Evolutionary conservation across 139 green algal species (phyloP).

Genomic region (Dunaliella primolecta): DNA sequence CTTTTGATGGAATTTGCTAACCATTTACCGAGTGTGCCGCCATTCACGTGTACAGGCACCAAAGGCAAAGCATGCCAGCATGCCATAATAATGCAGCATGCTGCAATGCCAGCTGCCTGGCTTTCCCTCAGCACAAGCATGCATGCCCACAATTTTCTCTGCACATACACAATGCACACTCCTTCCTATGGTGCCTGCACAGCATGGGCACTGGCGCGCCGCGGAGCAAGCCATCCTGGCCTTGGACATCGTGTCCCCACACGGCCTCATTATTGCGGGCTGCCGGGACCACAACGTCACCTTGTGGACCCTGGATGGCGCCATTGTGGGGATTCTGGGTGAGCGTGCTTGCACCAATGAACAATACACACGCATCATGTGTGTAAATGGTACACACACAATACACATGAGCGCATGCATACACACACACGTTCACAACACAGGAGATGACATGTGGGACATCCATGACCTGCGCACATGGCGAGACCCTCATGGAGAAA

Average conservation of each 20-base stretch:
- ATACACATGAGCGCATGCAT: not conserved
- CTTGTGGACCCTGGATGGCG: conserved; percentile 62
- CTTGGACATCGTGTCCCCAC: conserved; percentile 42
- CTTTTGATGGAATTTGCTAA: no score
- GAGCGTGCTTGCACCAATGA: conserved; percentile 12
- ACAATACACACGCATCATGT: no score
- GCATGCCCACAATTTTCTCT: no score
- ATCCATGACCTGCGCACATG: conserved; percentile 29
- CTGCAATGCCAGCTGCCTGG: no score
- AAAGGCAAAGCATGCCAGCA: no score
- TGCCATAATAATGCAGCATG: no score
- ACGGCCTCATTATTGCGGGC: conserved; percentile 52
- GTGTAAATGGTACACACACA: not conserved
- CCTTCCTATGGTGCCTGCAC: no score
- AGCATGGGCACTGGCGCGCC: conserved; percentile 53
- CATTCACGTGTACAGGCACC: no score
- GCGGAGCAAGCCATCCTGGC: conserved; percentile 39
- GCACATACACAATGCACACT: no score
- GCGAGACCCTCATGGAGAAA: conserved; percentile 25
- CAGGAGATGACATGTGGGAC: conserved; percentile 31
- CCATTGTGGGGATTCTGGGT: conserved; percentile 32
- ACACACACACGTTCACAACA: not conserved
- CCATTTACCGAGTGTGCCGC: no score
- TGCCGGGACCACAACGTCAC: conserved; percentile 58
- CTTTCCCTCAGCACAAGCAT: no score